Base-by-base conservation (phyloP, 108 stramenopile genomes). In the Pseudonitzschia pungens region DNA sequence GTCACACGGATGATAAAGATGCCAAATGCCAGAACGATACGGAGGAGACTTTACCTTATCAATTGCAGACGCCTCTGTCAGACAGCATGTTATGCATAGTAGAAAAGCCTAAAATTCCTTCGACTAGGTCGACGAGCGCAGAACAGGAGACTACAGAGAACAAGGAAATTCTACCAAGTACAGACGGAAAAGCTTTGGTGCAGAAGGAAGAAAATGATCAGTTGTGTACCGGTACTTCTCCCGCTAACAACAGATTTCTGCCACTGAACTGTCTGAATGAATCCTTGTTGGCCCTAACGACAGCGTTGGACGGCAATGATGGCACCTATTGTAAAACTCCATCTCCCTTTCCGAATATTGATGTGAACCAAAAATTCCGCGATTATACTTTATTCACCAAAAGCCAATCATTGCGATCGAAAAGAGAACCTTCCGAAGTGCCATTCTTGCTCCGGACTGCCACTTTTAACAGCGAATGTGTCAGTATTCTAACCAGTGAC, bases 401-500 rank as follows among this genome's bases (percentile, higher is more conserved):
- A 14, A 48, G 18, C 45, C 14, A 14, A 48, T 14, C 45, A 48
- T 18, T 18, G 18, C 45, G 45, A 48, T 48, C 1, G 9, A 48
- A 48, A 48, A 22, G 29, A 31, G 22, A 58, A 58, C 57, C 57
- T n/a, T 58, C 29, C 14, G 20, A 14, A n/a, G 9, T 58, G 15
- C 57, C 57, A 27, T 21, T 27, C 27, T 58, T 58, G 57, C 29
- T 58, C 27, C 20, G 27, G 57, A n/a, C 57, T 22, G 15, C 57
- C 27, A 31, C 57, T 4, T 58, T 58, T 58, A 58, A n/a, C 27
- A 58, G 27, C n/a, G 57, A 58, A 10, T 28, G 27, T 26, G 22
- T 58, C 57, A 58, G 57, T 31, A 31, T 24, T 58, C 57, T 58
- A 31, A 58, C 57, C 5, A 31, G 24, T 1, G 57, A 58, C 57